phyloP scores from a whole-genome alignment of 768 basidiomycete species.

The Kondoa subrosea region DNA sequence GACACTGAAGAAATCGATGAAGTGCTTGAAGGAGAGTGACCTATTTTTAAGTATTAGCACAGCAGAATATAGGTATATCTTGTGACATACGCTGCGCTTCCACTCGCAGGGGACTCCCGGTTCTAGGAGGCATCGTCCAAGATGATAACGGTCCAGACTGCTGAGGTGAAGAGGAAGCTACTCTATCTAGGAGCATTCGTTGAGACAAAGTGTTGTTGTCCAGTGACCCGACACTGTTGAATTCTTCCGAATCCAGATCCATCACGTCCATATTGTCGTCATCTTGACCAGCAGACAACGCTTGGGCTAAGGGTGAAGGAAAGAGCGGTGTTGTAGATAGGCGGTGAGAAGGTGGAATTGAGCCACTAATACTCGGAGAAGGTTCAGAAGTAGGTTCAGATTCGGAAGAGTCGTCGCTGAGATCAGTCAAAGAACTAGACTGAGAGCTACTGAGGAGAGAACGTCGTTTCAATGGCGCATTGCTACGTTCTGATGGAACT shows the following conservation, averaged over 20 bases:
- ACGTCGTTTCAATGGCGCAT: not conserved
- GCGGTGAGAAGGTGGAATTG: conserved; percentile 4
- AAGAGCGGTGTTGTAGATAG: conserved; percentile 3
- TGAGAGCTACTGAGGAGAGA: not conserved
- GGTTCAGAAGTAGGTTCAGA: not conserved
- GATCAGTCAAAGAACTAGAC: no score
- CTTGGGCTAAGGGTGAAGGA: conserved; percentile 8
- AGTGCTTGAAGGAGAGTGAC: not conserved
- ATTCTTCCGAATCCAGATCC: not conserved
- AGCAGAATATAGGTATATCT: not conserved
- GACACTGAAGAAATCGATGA: not conserved
- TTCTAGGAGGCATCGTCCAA: not conserved
- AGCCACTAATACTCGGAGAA: not conserved
- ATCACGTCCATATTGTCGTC: not conserved
- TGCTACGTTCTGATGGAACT: not conserved
- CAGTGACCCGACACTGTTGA: not conserved
- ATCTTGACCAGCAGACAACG: not conserved
- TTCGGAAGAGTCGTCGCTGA: no score
- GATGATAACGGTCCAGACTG: no score
- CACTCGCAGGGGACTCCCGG: not conserved
- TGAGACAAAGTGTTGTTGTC: not conserved
- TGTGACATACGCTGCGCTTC: not conserved
- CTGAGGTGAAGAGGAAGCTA: not conserved
- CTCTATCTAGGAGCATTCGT: not conserved
- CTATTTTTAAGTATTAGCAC: no score